These are phyloP conservation scores for Phytopythium oedochilum DNA, from an alignment of 352 stramenopile species.

Conservation along the genomic window DNA sequence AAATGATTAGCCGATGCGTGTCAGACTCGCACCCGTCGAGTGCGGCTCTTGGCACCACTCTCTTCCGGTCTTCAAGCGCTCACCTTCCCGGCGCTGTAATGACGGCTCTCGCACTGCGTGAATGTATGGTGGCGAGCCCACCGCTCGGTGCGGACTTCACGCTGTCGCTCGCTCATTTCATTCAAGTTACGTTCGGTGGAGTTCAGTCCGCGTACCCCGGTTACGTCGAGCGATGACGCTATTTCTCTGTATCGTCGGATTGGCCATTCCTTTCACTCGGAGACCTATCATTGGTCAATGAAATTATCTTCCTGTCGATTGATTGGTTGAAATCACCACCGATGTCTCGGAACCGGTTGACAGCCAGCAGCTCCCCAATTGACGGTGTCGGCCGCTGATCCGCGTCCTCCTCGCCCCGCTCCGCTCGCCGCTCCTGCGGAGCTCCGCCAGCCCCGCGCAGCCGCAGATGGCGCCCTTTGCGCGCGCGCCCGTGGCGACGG, in stretches of 20 bases:
- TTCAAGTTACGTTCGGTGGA: neutral
- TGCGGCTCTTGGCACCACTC: neutral
- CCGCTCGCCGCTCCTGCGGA: neutral
- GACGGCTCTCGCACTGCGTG: neutral
- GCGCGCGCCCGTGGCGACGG: conserved; percentile 19
- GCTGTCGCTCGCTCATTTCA: neutral
- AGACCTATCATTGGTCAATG: neutral
- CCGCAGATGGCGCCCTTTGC: conserved; percentile 14
- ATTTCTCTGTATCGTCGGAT: neutral
- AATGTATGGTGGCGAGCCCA: too few relatives aligned
- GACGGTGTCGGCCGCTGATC: neutral
- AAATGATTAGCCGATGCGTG: neutral
- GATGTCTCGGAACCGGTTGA: neutral
- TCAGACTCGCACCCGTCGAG: neutral
- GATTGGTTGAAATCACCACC: neutral
- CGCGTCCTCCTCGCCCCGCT: neutral
- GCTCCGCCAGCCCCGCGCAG: neutral
- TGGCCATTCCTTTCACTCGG: neutral
- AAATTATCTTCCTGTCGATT: neutral
- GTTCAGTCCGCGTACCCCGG: neutral
- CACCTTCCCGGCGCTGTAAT: neutral
- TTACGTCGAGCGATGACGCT: neutral
- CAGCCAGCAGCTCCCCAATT: neutral
- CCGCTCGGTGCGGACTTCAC: neutral
- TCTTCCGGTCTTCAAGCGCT: neutral